Conservation (phyloP, 1,139 yeast genomes). For the Lodderomyces metapsilosis region DNA sequence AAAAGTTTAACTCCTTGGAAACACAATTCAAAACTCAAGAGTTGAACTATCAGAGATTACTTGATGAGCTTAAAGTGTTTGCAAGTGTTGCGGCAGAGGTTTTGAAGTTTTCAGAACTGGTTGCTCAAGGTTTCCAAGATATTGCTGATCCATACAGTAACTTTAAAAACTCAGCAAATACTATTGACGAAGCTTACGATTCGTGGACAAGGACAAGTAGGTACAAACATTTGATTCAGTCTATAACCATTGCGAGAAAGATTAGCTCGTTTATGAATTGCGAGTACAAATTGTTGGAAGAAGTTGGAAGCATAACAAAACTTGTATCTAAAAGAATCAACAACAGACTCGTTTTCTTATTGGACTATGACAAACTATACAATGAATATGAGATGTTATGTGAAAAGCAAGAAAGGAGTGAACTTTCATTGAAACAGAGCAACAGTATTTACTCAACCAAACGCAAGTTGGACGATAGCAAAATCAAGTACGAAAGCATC, state of each 20-base stretch:
- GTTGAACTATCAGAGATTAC: constrained; percentile 1
- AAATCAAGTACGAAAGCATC: constrained; percentile 26
- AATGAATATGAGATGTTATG: constrained; percentile 26
- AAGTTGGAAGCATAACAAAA: constrained; percentile 17
- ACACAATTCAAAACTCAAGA: constrained; percentile 13
- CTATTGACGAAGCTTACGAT: constrained; percentile 11
- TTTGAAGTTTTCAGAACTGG: constrained; percentile 17
- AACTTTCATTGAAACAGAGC: constrained; percentile 28
- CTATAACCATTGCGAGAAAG: constrained; percentile 9
- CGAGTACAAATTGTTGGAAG: constrained; percentile 17
- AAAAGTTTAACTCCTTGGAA: constrained; percentile 32
- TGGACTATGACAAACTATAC: constrained; percentile 35
- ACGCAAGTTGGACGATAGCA: constrained; percentile 29
- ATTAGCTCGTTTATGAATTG: constrained; percentile 5
- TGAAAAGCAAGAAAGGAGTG: constrained; percentile 21
- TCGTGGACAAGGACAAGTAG: constrained; percentile 11
- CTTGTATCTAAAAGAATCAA: constrained; percentile 28
- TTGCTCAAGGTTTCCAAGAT: constrained; percentile 20
- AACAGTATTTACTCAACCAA: constrained; percentile 30
- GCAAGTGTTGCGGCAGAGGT: constrained; percentile 14
- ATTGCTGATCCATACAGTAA: constrained; percentile 30
- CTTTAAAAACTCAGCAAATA: constrained; percentile 11
- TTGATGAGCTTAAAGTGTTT: constrained; percentile 11
- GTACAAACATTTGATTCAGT: constrained; percentile 10
- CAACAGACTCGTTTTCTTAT: constrained; percentile 28